Conservation (phyloP, 805 yeast species). For the Monosporozyma solicola region DNA sequence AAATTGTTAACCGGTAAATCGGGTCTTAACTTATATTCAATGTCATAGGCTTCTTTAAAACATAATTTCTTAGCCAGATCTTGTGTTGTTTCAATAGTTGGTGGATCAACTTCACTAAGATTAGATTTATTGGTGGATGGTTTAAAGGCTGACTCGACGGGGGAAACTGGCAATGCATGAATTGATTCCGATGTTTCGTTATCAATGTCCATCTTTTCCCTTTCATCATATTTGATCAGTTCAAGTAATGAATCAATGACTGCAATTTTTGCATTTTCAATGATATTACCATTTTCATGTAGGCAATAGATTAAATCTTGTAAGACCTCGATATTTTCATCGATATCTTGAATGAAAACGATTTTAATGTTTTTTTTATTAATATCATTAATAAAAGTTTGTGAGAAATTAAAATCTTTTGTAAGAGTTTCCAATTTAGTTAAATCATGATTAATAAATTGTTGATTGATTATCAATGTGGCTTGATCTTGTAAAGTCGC, state of each 20-base stretch:
- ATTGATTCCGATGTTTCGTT: conserved; percentile 17
- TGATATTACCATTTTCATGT: not conserved
- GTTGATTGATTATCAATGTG: conserved; percentile 33
- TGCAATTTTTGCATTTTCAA: not conserved
- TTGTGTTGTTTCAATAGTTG: conserved; percentile 28
- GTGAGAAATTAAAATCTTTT: conserved; percentile 42
- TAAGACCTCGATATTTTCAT: conserved; percentile 30
- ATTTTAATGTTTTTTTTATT: conserved; percentile 46
- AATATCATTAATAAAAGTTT: conserved; percentile 41
- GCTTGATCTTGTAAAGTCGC: conserved; percentile 51
- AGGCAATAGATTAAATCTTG: not conserved
- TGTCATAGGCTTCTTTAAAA: conserved; percentile 71
- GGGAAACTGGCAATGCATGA: conserved; percentile 40
- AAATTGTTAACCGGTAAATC: conserved; percentile 80
- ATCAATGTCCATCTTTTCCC: not conserved
- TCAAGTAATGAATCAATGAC: not conserved
- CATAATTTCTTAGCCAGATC: conserved; percentile 62
- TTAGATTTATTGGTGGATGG: conserved; percentile 39
- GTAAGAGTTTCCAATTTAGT: conserved; percentile 25
- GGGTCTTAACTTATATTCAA: conserved; percentile 63
- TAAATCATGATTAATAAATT: not conserved
- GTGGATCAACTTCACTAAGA: conserved; percentile 22
- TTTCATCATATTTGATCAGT: not conserved
- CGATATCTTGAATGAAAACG: conserved; percentile 47
- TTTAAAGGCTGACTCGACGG: conserved; percentile 54